Evolutionary conservation across 805 yeast species (phyloP).

Genomic region (Barnettozyma botsteinii): DNA sequence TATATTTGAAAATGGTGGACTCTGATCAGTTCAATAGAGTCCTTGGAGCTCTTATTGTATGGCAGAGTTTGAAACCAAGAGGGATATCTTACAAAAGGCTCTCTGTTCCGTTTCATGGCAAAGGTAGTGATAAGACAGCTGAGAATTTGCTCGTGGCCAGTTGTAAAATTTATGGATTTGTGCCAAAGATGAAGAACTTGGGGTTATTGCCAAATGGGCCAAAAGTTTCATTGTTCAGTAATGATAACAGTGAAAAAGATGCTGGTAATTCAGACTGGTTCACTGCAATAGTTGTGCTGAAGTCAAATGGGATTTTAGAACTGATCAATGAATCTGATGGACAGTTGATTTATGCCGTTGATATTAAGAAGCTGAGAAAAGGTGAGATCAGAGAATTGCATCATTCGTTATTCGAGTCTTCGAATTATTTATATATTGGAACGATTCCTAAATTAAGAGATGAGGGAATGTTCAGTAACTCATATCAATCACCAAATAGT

Average conservation of each 20-base stretch:
- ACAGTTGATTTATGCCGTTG: constrained; percentile 49
- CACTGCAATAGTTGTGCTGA: constrained; percentile 62
- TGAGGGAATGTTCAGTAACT: constrained; percentile 22
- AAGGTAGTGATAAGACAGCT: constrained; percentile 24
- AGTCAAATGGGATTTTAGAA: constrained; percentile 57
- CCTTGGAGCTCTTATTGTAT: constrained; percentile 42
- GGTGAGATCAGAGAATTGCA: constrained; percentile 63
- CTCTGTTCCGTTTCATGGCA: constrained; percentile 16
- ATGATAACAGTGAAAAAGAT: neutral
- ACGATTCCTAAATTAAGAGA: constrained; percentile 47
- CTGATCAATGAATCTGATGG: constrained; percentile 62
- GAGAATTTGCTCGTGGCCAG: constrained; percentile 50
- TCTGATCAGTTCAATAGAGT: constrained; percentile 34
- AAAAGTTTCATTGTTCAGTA: constrained; percentile 15
- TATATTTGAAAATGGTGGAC: constrained; percentile 21
- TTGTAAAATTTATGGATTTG: constrained; percentile 56
- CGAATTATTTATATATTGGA: constrained; percentile 57
- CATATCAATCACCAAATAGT: constrained; percentile 22
- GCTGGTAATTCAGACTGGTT: constrained; percentile 56
- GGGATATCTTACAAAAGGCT: constrained; percentile 45
- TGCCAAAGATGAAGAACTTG: constrained; percentile 16
- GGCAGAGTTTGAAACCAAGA: constrained; percentile 49
- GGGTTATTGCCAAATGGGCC: constrained; percentile 15
- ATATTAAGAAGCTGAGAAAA: constrained; percentile 44
- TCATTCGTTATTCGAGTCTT: constrained; percentile 53